Evolutionary conservation across 2,329 filamentous ascomycete species (phyloP), one percentile per base, ranked within the genome.

Genomic region (Elsinoe necatrix): DNA sequence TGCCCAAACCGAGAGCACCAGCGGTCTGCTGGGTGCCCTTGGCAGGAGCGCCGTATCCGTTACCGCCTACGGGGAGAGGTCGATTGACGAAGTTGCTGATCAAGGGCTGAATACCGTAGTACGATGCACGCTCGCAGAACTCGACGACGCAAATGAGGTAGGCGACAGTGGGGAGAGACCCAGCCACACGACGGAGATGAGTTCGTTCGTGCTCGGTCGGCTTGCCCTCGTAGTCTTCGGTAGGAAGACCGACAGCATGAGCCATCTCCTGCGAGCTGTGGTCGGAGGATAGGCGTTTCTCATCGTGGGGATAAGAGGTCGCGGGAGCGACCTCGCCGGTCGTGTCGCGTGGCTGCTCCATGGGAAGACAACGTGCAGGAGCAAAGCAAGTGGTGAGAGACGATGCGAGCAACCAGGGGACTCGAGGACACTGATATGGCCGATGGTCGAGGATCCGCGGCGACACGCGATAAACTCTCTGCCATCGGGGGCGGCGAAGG

Each of bases 41-140:
- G 1, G 66, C 59, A 16, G 66, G 65, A 25, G 68, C 69, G 41
- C 69, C 69, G 23, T 66, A 63, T 21, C 68, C 69, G 54, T 69
- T 68, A 1, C 69, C 68, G 6, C 68, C 69, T 14, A 47, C 60
- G 1, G 83, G 83, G 3, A 86, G 65, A 2, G 79, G 77, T 8
- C 79, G 78, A 62, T 85, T 79, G 63, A 86, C 77, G 62, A 78
- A 86, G 65, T 86, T 86, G 60, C 73, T 74, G 65, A 83, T 82
- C 6, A 79, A 68, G 0, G 75, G 76, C 59, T 77, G 73, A 4
- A 76, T 72, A 59, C 80, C 81, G 63, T 82, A 82, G 71, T 80
- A 84, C 0, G 80, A 82, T 2, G 80, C 80, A 56, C 81, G 72
- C 64, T 84, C 81, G 56, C 78, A 79, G 59, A 83, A 79, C 61